These are phyloP conservation scores for Malassezia yamatoensis DNA, from an alignment of 1,284 basidiomycete genomes.

Conservation along the genomic window DNA sequence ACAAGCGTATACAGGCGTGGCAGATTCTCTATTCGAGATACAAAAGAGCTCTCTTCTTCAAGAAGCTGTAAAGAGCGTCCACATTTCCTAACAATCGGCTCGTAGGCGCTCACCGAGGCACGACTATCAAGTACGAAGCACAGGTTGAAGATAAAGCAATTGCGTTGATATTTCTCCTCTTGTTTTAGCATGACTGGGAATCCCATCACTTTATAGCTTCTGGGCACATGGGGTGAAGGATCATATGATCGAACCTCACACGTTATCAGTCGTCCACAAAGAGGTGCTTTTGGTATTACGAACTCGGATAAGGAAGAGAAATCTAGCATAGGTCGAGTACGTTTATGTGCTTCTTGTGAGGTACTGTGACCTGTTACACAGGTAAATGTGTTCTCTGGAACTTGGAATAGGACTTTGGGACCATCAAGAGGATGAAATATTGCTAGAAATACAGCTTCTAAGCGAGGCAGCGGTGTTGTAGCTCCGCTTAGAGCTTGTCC, in stretches of 20 bases:
- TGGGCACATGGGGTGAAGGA: not conserved
- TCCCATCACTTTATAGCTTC: constrained; percentile 40
- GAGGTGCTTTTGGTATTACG: constrained; percentile 74
- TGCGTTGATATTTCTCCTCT: constrained; percentile 34
- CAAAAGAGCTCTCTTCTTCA: constrained; percentile 81
- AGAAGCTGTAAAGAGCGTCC: constrained; percentile 73
- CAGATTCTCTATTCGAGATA: constrained; percentile 65
- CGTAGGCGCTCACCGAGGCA: constrained; percentile 84
- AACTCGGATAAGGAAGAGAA: constrained; percentile 85
- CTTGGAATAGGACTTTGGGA: constrained; percentile 75
- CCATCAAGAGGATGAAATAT: constrained; percentile 72
- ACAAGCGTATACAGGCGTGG: constrained; percentile 71
- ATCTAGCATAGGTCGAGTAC: constrained; percentile 52
- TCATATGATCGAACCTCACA: constrained; percentile 22
- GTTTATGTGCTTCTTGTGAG: constrained; percentile 28
- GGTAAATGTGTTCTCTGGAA: constrained; percentile 70
- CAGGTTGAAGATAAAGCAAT: constrained; percentile 80
- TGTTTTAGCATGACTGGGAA: constrained; percentile 36
- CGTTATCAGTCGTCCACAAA: constrained; percentile 79
- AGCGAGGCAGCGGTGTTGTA: constrained; percentile 51
- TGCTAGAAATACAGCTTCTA: constrained; percentile 76
- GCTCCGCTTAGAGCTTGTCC: constrained; percentile 18
- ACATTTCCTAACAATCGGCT: constrained; percentile 88
- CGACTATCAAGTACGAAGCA: constrained; percentile 77
- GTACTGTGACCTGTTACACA: constrained; percentile 3